Evolutionary conservation across 2,329 filamentous ascomycete genomes (phyloP), one percentile per base, ranked within the genome.

Genomic region (Mycosphaerelloides madeirae): DNA sequence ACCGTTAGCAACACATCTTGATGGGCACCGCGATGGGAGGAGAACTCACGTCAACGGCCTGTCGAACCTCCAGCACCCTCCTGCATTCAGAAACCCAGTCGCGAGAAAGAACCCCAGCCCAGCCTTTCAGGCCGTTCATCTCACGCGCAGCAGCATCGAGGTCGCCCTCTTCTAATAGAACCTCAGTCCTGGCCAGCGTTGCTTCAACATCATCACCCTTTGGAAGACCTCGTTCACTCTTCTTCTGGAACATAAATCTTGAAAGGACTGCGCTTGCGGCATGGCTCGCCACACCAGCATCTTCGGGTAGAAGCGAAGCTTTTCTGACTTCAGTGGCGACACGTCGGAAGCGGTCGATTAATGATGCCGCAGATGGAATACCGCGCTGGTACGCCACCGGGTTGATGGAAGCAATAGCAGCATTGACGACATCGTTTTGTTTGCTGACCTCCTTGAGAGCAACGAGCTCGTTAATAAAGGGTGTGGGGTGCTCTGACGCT

Each of bases 241-340:
- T 83, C 78, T 97, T 97, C 76, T 88, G 89, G 79, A 98, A 97
- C 72, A 97, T 81, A 41, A 97, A 77, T 72, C 95, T 94, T 75
- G 87, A 95, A 59, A 98, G 75, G 36, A 94, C 76, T 66, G 87
- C 84, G 66, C 86, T 93, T 33, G 89, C 91, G 3, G 91, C 89
- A 66, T 98, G 93, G 60, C 86, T 93, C 15, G 93, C 91, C 19
- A 98, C 86, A 56, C 93, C 93, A 0, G 93, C 93, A 61, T 96
- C 85, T 54, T 95, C 90, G 12, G 93, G 93, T 13, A 98, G 77
- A 39, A 98, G 78, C 34, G 85, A 85, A 15, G 93, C 93, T 75
- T 98, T 98, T 65, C 93, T 82, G 31, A 98, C 93, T 71, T 98
- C 93, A 44, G 75, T 73, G 2, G 93, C 87, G 13, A 98, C 93